Conservation (phyloP, 78 protist species). For the Chrysochromulina tobinii region DNA sequence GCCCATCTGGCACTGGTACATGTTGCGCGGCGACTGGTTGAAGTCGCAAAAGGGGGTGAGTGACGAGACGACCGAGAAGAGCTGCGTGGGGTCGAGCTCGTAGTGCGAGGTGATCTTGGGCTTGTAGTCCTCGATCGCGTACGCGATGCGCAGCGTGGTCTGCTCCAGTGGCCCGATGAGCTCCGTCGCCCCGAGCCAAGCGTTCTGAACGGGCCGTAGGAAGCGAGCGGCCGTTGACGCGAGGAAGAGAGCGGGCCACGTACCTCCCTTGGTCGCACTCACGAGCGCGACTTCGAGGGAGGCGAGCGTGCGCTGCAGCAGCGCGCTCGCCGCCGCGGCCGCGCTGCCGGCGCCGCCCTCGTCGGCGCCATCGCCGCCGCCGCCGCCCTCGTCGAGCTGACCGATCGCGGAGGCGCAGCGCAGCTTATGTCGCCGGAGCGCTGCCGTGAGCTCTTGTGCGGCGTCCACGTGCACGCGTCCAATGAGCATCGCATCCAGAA, state of each 20-base stretch:
- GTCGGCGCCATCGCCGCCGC: not conserved
- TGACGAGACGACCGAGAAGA: slow-evolving; percentile 88
- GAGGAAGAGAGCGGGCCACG: slow-evolving; percentile 71
- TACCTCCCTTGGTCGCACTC: too few species aligned
- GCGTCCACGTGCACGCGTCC: not conserved
- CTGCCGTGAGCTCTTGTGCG: not conserved
- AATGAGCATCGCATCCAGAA: slow-evolving; percentile 46
- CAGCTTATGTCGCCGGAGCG: slow-evolving; percentile 38
- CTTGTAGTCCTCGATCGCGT: not conserved
- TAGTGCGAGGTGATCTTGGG: not conserved
- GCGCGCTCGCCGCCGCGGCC: slow-evolving; percentile 71
- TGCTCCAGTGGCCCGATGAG: slow-evolving; percentile 93
- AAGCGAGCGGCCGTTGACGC: slow-evolving; percentile 79
- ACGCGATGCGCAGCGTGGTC: slow-evolving; percentile 13
- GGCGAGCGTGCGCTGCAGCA: slow-evolving; percentile 90
- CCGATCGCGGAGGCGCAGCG: not conserved
- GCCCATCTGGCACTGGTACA: slow-evolving; percentile 92
- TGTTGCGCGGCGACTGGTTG: slow-evolving; percentile 97
- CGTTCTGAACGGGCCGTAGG: slow-evolving; percentile 87
- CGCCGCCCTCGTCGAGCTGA: not conserved
- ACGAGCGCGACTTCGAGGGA: slow-evolving; percentile 11
- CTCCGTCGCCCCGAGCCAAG: too few species aligned
- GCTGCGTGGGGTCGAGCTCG: slow-evolving; percentile 79
- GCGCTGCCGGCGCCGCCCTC: slow-evolving; percentile 67
- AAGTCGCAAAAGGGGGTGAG: slow-evolving; percentile 97